phyloP scores from a whole-genome alignment of 306 rosid species.

The Cicer yamashitae region DNA sequence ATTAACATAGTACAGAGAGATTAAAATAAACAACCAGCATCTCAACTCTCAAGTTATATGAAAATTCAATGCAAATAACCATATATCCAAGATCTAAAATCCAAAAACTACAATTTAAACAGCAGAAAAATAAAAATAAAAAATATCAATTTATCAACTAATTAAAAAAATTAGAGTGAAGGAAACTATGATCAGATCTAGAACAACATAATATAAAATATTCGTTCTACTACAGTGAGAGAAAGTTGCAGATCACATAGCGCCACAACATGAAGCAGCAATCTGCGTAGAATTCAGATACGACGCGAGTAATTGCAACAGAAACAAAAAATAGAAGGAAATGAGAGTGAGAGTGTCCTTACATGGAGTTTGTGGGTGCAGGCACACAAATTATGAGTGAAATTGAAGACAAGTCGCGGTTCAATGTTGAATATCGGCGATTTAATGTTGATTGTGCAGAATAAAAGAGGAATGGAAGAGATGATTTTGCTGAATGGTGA shows the following conservation, averaged over 20 bases:
- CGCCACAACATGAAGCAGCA: slow-evolving; percentile 79
- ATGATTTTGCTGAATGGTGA: too few species aligned
- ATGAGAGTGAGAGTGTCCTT: slow-evolving; percentile 33
- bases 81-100: slow-evolving; percentile 22
- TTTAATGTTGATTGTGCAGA: too few species aligned
- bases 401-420: too few species aligned
- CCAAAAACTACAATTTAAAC: background rate
- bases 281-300: slow-evolving; percentile 58
- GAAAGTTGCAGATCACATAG: slow-evolving; percentile 53
- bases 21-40: background rate
- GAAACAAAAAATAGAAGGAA: background rate
- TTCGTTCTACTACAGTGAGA: background rate
- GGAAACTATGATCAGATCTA: slow-evolving; percentile 29
- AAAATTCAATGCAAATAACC: slow-evolving; percentile 47
- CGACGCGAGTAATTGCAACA: slow-evolving; percentile 32
- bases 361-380: slow-evolving; percentile 55
- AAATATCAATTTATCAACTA: background rate
- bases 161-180: background rate
- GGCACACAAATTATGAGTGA: too few species aligned
- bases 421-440: too few species aligned
- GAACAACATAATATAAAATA: background rate
- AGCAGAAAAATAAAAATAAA: background rate
- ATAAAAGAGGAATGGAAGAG: too few species aligned
- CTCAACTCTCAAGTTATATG: background rate
- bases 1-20: background rate